These are phyloP conservation scores for Pistacia vera DNA, from an alignment of 345 rosid genomes.

Conservation along the genomic window DNA sequence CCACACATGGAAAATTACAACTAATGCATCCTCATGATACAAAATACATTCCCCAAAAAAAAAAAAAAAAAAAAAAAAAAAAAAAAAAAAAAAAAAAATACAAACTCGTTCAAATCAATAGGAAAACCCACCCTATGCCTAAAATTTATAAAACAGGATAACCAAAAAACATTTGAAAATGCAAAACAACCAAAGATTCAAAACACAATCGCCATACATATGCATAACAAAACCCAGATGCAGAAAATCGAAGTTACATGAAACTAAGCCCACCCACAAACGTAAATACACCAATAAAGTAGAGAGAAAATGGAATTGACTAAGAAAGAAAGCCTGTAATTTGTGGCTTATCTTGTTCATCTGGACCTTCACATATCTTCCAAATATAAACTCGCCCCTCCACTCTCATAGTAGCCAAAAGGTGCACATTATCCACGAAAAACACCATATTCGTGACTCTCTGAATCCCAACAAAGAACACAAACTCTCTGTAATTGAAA, in stretches of 20 bases:
- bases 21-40: neutral
- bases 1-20: neutral
- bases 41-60: neutral
- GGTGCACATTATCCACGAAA: conserved; percentile 88
- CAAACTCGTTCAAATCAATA: neutral
- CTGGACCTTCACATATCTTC: conserved; percentile 78
- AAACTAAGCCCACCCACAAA: neutral
- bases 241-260: neutral
- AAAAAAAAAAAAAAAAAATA: neutral
- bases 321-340: conserved; percentile 44
- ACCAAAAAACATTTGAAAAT: neutral
- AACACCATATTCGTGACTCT: conserved; percentile 91
- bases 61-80: neutral
- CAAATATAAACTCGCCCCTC: conserved; percentile 79
- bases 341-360: conserved; percentile 71
- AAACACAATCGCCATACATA: neutral
- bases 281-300: neutral
- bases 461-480: conserved; percentile 37
- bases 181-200: neutral
- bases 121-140: neutral
- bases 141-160: neutral
- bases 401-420: conserved; percentile 81
- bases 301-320: no score
- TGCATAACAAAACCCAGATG: neutral
- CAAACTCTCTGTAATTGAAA: neutral